phyloP scores from a whole-genome alignment of 2,329 filamentous ascomycete genomes.

The Fusarium sp. region DNA sequence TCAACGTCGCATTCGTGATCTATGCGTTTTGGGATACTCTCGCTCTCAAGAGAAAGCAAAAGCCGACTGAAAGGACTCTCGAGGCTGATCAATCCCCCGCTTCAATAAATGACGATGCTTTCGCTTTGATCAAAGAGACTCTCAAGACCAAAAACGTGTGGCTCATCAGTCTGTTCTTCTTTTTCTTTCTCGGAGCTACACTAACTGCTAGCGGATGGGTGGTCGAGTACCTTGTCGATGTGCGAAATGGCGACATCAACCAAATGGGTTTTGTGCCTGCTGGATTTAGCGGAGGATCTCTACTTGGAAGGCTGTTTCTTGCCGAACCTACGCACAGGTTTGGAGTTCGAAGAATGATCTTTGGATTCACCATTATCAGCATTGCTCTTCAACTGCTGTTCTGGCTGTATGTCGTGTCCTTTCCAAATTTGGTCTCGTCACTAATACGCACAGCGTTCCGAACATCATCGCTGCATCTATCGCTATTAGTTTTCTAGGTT shows the following conservation, averaged over 20 bases:
- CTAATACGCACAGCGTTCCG: slow-evolving; percentile 49
- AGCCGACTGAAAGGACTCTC: not conserved
- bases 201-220: slow-evolving; percentile 72
- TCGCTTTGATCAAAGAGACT: slow-evolving; percentile 57
- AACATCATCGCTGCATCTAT: slow-evolving; percentile 63
- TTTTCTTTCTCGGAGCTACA: slow-evolving; percentile 68
- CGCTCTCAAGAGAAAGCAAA: slow-evolving; percentile 42
- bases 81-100: slow-evolving; percentile 12
- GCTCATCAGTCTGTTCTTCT: slow-evolving; percentile 71
- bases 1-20: slow-evolving; percentile 61
- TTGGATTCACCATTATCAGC: slow-evolving; percentile 63
- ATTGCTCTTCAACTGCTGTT: slow-evolving; percentile 68
- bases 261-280: slow-evolving; percentile 71
- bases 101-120: slow-evolving; percentile 49
- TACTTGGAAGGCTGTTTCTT: slow-evolving; percentile 67
- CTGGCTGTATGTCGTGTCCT: slow-evolving; percentile 59
- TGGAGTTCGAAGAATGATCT: slow-evolving; percentile 68
- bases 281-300: slow-evolving; percentile 67
- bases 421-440: accelerated
- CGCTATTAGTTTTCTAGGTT: slow-evolving; percentile 64
- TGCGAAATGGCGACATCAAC: slow-evolving; percentile 66
- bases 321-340: slow-evolving; percentile 69
- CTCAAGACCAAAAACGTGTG: slow-evolving; percentile 62
- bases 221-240: slow-evolving; percentile 71
- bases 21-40: slow-evolving; percentile 63